phyloP scores from a whole-genome alignment of 1,284 basidiomycete genomes.

The Microbotryomycetes sp. region DNA sequence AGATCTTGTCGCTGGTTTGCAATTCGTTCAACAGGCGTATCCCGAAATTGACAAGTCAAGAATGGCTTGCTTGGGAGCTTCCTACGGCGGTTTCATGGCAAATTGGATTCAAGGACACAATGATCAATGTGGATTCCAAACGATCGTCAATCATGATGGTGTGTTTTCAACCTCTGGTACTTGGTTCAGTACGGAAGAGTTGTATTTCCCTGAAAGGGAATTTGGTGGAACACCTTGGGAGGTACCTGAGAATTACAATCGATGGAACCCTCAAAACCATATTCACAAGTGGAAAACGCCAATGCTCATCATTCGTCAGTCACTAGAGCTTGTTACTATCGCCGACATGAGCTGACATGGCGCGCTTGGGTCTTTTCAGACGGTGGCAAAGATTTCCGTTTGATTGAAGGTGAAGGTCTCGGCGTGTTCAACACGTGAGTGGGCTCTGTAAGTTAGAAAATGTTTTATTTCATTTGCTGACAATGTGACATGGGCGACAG shows the following conservation, averaged over 20 bases:
- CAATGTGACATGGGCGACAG: not conserved
- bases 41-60: slow-evolving; percentile 67
- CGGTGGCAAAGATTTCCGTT: slow-evolving; percentile 55
- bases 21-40: slow-evolving; percentile 31
- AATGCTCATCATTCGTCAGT: slow-evolving; percentile 56
- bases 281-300: slow-evolving; percentile 80
- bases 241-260: slow-evolving; percentile 47
- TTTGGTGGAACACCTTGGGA: slow-evolving; percentile 75
- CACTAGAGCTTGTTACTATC: not conserved
- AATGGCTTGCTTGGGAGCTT: slow-evolving; percentile 51
- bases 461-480: not conserved
- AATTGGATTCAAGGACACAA: slow-evolving; percentile 94
- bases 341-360: not conserved
- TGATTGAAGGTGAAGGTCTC: slow-evolving; percentile 69
- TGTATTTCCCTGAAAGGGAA: slow-evolving; percentile 81
- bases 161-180: slow-evolving; percentile 54
- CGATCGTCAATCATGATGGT: slow-evolving; percentile 54
- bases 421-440: slow-evolving; percentile 69
- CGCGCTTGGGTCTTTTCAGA: slow-evolving; percentile 62
- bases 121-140: slow-evolving; percentile 76
- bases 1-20: slow-evolving; percentile 36
- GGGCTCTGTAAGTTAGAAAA: slow-evolving; percentile 4
- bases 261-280: slow-evolving; percentile 61
- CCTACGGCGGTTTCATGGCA: slow-evolving; percentile 43
- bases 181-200: slow-evolving; percentile 67